Conservation (phyloP, 108 stramenopile genomes). For the Stephanodiscus minutulus region DNA sequence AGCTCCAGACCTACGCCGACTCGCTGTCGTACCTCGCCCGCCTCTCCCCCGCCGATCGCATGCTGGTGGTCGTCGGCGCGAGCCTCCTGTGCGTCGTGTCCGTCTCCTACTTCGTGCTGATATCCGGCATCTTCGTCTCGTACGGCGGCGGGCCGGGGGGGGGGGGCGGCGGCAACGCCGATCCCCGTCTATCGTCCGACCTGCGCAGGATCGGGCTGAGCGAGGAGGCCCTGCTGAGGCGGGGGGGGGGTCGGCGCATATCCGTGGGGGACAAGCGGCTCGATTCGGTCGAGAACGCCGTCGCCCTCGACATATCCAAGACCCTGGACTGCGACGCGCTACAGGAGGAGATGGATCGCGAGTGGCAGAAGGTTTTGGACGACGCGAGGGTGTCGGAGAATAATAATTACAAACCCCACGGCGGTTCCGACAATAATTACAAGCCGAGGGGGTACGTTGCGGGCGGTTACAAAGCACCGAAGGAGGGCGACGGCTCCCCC, state of each 20-base stretch:
- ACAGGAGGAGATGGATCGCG: conserved; percentile 56
- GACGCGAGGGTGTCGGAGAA: conserved; percentile 15
- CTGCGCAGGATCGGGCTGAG: conserved; percentile 40
- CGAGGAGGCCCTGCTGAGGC: conserved; percentile 36
- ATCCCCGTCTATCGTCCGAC: conserved; percentile 38
- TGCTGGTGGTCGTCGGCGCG: conserved; percentile 33
- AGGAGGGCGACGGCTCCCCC: not conserved
- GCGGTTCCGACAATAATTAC: conserved; percentile 12
- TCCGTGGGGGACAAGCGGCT: conserved; percentile 23
- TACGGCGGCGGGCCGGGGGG: not conserved
- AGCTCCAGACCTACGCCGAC: conserved; percentile 17
- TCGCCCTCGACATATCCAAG: conserved; percentile 66
- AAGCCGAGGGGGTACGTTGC: not conserved
- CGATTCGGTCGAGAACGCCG: conserved; percentile 63
- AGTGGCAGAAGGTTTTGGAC: conserved; percentile 34
- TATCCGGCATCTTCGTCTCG: conserved; percentile 31
- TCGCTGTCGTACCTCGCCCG: conserved; percentile 28
- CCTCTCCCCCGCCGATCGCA: conserved; percentile 41
- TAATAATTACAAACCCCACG: conserved; percentile 11
- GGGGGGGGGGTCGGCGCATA: conserved; percentile 49
- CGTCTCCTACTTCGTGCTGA: conserved; percentile 42
- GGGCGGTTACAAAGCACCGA: too few relatives aligned
- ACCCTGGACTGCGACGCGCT: conserved; percentile 61
- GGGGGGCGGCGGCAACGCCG: not conserved
- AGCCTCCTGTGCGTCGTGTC: conserved; percentile 20